Base-by-base conservation (phyloP, 805 yeast species). In the Cyberlindnera saturnus region DNA sequence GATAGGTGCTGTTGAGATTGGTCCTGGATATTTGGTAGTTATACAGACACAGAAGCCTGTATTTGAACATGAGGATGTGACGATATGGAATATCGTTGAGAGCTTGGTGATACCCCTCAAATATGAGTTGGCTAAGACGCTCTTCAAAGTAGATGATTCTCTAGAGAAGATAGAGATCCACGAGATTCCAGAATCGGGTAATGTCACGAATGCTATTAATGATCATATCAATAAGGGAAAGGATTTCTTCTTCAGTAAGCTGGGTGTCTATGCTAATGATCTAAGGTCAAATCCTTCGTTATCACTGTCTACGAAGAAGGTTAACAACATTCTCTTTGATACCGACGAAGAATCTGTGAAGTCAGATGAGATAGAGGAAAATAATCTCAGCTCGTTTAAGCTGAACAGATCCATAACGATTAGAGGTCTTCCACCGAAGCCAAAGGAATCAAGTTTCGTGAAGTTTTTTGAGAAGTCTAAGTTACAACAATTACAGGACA, bases 231-330 rank as follows among this genome's bases (percentile, higher is more conserved):
- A 43, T 5, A 43, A 39, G 32, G 44, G 45, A 9, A 54, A 43
- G 18, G 54, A 57, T 29, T 44, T 57, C 32, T 31, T 56, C 8
- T 55, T 57, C 43, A 50, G 57, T 33, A 57, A 53, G 33, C 38
- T 57, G 10, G 61, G 61, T 5, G 49, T 57, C 5, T 57, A 56
- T 36, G 53, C 53, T 1, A 52, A 55, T 42, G 59, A 56, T 35
- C 40, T 57, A 19, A 51, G 56, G 38, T 55, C 59, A 5, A 53
- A 43, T 20, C 55, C 61, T 0, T 56, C 61, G 0, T 31, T 57
- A 3, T 40, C 55, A 0, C 26, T 55, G 3, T 52, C 57, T 1
- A 52, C 48, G 29, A 44, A 46, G 32, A 38, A 34, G 23, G 44
- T 41, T 4, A 42, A 23, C 14, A 44, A 49, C 36, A 32, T 34